Conservation (phyloP, 2,329 filamentous ascomycete genomes). For the Annulohypoxylon truncatum region DNA sequence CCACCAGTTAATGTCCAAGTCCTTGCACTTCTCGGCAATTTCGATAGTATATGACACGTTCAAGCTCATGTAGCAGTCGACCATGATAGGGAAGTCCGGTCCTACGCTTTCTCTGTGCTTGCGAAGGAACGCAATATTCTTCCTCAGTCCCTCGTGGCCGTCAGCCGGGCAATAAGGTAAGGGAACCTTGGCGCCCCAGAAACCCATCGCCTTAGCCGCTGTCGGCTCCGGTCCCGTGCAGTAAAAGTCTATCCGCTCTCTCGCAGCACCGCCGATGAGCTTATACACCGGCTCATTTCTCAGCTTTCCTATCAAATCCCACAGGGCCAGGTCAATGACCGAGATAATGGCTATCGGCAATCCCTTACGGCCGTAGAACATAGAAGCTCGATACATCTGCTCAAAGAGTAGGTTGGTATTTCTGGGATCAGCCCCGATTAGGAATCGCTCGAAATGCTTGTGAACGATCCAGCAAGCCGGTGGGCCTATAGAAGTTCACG, state of each 20-base stretch:
- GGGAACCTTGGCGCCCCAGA: conserved; percentile 90
- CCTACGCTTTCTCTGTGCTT: conserved; percentile 87
- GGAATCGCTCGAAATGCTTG: conserved; percentile 92
- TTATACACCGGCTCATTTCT: conserved; percentile 94
- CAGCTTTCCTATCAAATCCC: conserved; percentile 92
- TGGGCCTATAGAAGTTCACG: conserved; percentile 65
- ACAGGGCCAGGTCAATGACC: conserved; percentile 91
- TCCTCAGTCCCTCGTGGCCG: conserved; percentile 81
- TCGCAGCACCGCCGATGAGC: conserved; percentile 90
- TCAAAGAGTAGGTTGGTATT: conserved; percentile 94
- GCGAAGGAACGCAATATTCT: conserved; percentile 90
- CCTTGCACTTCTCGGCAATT: conserved; percentile 83
- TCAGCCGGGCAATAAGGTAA: conserved; percentile 91
- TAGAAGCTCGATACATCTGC: conserved; percentile 94
- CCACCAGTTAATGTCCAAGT: conserved; percentile 96
- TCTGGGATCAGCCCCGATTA: conserved; percentile 87
- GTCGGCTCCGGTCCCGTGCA: conserved; percentile 90
- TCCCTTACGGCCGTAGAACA: conserved; percentile 97
- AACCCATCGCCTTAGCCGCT: conserved; percentile 85
- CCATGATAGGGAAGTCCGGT: conserved; percentile 91
- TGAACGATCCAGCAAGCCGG: conserved; percentile 94
- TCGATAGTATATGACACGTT: conserved; percentile 95
- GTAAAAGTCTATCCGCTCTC: conserved; percentile 88
- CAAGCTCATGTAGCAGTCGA: conserved; percentile 97
- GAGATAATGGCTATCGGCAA: conserved; percentile 91